phyloP scores from a whole-genome alignment of 345 rosid genomes.

The Salix caprea region DNA sequence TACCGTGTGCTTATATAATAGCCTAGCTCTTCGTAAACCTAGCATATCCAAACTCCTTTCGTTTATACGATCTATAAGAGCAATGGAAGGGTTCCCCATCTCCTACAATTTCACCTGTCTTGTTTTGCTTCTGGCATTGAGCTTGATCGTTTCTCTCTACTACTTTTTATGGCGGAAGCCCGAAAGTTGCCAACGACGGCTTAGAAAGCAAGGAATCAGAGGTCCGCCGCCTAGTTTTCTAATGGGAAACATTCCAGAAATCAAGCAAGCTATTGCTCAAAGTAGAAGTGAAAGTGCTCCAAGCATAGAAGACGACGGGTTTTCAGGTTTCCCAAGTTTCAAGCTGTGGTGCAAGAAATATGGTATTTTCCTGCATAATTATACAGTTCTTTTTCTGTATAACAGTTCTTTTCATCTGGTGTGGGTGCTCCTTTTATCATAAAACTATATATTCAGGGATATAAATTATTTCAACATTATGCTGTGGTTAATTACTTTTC shows the following conservation, averaged over 20 bases:
- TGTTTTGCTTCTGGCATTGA: background rate
- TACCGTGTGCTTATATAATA: too few species aligned
- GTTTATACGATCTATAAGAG: too few species aligned
- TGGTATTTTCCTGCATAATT: too few species aligned
- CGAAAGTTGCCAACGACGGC: background rate
- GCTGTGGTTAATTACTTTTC: background rate
- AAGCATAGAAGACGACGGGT: background rate
- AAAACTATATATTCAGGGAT: too few species aligned
- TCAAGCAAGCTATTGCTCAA: background rate
- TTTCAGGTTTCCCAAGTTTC: too few species aligned
- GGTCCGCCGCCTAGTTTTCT: conserved; percentile 22
- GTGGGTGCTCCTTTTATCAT: background rate
- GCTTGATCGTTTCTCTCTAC: background rate
- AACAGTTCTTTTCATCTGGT: background rate
- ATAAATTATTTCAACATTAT: background rate
- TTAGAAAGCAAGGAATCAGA: conserved; percentile 18
- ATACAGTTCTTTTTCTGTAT: background rate
- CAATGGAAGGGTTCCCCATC: too few species aligned
- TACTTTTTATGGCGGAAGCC: conserved; percentile 4
- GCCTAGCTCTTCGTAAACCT: too few species aligned
- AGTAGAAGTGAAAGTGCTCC: too few species aligned
- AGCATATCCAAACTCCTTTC: too few species aligned
- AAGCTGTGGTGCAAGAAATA: too few species aligned
- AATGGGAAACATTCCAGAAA: conserved; percentile 20
- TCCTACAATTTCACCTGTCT: too few species aligned